Evolutionary conservation across 768 basidiomycete species (phyloP), one percentile per base, ranked within the genome.

Genomic region (Pleurotus salmoneostramineus): DNA sequence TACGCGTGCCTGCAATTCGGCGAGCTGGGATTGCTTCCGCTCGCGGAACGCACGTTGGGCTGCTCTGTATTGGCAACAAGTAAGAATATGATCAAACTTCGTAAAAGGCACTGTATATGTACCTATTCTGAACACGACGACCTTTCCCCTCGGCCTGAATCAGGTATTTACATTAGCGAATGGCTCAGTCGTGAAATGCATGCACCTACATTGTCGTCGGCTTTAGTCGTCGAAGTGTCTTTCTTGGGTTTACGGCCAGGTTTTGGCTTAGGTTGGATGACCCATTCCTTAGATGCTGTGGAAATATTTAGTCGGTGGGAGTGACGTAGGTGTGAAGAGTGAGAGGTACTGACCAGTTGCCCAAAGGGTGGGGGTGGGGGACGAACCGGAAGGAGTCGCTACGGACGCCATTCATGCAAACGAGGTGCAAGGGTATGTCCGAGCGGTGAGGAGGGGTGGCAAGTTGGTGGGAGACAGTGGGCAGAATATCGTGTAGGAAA

Each of bases 1-100:
- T 51, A 95, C 77, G 48, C 91, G 89, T 50, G 91, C 88, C 71
- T 95, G 92, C 36, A 95, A 81, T 61, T 93, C 92, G 6, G 89
- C 85, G 36, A 95, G 86, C 65, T 93, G 92, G 3, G 88, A 85
- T 68, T 94, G 91, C 72, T 91, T 94, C 59, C 93, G 83, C 66
- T 94, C 93, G 49, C 93, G 83, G 71, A 95, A 94, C 10, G 93
- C 92, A 37, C 93, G 87, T 68, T 95, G 93, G 10, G 92, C 92
- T 33, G 89, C 90, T 66, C 93, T 93, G 64, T 12, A 43, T 51
- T 50, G 57, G 56, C 50, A 37, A 15, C 56, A 57, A 60, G 60
- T 42, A n/a, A 10, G 40, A 42, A 42, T 42, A 42, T 27, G 21
- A 27, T 27, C 21, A 27, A 27, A 27, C 21, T 27, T 27, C 21